Conservation (phyloP, 169 alveolate genomes). For the Theileria annulata region DNA sequence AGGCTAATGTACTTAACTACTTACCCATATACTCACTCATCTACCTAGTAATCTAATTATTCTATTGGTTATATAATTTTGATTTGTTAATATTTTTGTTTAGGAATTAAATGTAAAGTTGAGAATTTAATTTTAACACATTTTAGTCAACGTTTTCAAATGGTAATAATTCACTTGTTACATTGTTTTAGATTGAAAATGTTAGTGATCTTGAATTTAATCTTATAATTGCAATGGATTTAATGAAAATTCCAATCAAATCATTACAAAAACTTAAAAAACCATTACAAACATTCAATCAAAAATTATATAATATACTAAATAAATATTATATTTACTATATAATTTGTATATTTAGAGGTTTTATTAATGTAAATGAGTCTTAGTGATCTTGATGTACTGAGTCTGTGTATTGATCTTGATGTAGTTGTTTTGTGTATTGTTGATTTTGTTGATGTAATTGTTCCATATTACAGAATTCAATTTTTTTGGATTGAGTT, state of each 20-base stretch:
- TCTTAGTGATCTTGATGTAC: no score
- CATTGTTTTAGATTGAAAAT: not conserved
- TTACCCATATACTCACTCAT: no score
- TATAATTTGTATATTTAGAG: no score
- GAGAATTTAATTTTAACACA: conserved; percentile 83
- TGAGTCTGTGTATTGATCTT: no score
- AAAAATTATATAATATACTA: no score
- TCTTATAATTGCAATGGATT: conserved; percentile 30
- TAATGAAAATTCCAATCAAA: conserved; percentile 35
- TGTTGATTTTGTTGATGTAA: conserved; percentile 54
- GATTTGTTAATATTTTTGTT: no score
- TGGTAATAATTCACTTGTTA: conserved; percentile 37
- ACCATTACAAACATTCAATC: not conserved
- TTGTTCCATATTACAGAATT: conserved; percentile 58
- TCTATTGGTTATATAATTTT: no score
- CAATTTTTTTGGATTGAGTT: conserved; percentile 6
- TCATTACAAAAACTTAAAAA: not conserved
- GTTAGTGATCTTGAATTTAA: not conserved
- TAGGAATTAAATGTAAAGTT: conserved; percentile 51
- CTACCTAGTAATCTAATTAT: no score
- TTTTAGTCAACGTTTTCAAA: conserved; percentile 89
- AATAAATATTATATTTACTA: no score
- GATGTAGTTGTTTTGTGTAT: conserved; percentile 5
- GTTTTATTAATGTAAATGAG: no score
- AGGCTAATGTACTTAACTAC: no score